Percentiles rank a stretch among this genome's conserved stretches.
These are phyloP conservation scores for Kuraishia molischiana DNA, from an alignment of 805 yeast genomes.

Conservation along the genomic window DNA sequence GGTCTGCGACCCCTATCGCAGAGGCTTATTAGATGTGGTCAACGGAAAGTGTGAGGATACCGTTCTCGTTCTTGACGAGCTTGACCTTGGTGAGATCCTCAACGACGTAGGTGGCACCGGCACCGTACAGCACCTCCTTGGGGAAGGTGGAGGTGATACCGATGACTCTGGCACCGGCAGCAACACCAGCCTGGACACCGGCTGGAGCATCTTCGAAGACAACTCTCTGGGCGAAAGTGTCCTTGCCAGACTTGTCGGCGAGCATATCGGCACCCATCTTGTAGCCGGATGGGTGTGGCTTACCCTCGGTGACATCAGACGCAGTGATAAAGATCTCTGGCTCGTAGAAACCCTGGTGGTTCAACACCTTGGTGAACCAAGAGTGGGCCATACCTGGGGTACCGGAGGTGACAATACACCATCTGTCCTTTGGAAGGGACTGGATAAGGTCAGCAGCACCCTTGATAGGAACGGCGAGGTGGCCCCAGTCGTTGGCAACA, in stretches of 20 bases:
- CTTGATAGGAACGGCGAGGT: constrained; percentile 63
- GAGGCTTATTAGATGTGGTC: constrained; percentile 3
- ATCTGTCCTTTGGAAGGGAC: constrained; percentile 47
- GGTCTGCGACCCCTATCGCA: too few relatives aligned
- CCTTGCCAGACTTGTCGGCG: constrained; percentile 23
- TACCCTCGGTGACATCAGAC: constrained; percentile 68
- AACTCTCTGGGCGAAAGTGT: constrained; percentile 28
- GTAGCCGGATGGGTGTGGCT: constrained; percentile 85
- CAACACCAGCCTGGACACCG: constrained; percentile 76
- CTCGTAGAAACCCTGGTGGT: constrained; percentile 28
- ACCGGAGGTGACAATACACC: constrained; percentile 88
- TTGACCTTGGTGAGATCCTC: constrained; percentile 57
- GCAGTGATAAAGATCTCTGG: constrained; percentile 80
- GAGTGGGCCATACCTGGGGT: constrained; percentile 66
- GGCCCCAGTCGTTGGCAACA: constrained; percentile 65
- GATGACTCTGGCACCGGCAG: constrained; percentile 72
- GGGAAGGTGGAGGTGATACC: constrained; percentile 79
- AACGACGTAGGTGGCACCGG: constrained; percentile 80
- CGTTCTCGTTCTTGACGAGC: constrained; percentile 18
- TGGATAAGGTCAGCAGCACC: constrained; percentile 63
- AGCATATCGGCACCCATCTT: constrained; percentile 41
- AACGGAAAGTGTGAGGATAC: constrained; percentile 1
- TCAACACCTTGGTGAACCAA: constrained; percentile 63
- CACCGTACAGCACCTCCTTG: constrained; percentile 54
- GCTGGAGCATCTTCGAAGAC: constrained; percentile 90